These are phyloP conservation scores for Candida wancherniae DNA, from an alignment of 805 yeast genomes.

Conservation along the genomic window DNA sequence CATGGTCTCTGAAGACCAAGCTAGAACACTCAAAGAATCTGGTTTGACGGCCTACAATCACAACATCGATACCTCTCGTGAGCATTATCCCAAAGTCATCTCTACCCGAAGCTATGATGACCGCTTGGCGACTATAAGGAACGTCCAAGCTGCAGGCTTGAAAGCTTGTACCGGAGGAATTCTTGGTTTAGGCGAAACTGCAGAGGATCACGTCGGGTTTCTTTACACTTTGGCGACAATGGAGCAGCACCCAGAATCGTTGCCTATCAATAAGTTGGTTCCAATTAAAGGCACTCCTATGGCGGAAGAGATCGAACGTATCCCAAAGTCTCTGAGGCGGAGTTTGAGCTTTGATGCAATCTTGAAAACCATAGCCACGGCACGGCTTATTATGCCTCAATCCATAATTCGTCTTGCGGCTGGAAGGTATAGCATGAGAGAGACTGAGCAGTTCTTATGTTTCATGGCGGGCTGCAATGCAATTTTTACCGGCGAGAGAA, in stretches of 20 bases:
- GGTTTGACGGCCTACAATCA: constrained; percentile 82
- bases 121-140: constrained; percentile 58
- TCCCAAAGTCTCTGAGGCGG: constrained; percentile 31
- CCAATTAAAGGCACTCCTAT: constrained; percentile 77
- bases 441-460: constrained; percentile 67
- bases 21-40: constrained; percentile 52
- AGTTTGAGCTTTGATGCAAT: constrained; percentile 57
- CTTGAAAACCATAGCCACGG: constrained; percentile 69
- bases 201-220: constrained; percentile 66
- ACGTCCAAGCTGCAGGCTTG: constrained; percentile 59
- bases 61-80: constrained; percentile 75
- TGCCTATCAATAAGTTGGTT: constrained; percentile 77
- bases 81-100: constrained; percentile 68
- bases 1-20: constrained; percentile 67
- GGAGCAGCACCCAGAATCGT: constrained; percentile 71
- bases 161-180: constrained; percentile 78
- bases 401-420: constrained; percentile 73
- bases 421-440: constrained; percentile 78
- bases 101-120: constrained; percentile 70
- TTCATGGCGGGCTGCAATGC: constrained; percentile 79
- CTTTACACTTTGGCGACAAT: constrained; percentile 58
- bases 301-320: constrained; percentile 45
- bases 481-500: constrained; percentile 73
- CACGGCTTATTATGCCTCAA: constrained; percentile 68
- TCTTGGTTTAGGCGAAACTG: constrained; percentile 71